These are phyloP conservation scores for Penicillium soppii DNA, from an alignment of 495 filamentous ascomycete genomes.

Conservation along the genomic window DNA sequence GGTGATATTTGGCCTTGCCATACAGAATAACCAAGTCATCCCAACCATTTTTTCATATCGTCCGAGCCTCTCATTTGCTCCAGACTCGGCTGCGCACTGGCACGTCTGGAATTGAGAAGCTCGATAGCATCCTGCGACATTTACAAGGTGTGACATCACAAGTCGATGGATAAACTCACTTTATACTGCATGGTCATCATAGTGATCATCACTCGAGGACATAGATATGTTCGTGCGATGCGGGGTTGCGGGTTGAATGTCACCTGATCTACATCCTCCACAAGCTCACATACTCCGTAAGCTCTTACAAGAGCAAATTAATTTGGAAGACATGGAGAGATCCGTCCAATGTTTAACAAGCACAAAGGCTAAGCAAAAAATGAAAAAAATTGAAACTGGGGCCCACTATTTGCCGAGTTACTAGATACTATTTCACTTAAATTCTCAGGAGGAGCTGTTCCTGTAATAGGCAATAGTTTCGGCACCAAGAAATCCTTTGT, in stretches of 20 bases:
- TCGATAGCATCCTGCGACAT: background rate
- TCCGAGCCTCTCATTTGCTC: background rate
- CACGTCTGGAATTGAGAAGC: slow-evolving; percentile 3
- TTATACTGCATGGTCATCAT: background rate
- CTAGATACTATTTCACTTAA: too few species aligned
- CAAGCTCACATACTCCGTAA: background rate
- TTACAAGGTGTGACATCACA: background rate
- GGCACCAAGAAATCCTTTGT: too few species aligned
- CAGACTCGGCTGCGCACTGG: background rate
- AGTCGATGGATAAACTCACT: background rate
- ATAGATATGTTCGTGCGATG: background rate
- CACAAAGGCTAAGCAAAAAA: too few species aligned
- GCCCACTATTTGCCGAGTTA: too few species aligned
- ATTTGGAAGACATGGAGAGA: too few species aligned
- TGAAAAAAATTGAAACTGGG: too few species aligned
- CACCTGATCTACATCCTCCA: background rate
- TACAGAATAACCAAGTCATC: background rate
- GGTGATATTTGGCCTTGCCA: background rate
- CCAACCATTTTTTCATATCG: background rate
- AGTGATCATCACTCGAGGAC: background rate
- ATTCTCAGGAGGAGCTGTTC: too few species aligned
- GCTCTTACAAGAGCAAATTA: background rate
- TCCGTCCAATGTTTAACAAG: too few species aligned
- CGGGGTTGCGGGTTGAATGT: background rate
- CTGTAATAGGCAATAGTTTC: too few species aligned